Evolutionary conservation across 495 filamentous ascomycete genomes (phyloP).

Genomic region (Collariella sp.): DNA sequence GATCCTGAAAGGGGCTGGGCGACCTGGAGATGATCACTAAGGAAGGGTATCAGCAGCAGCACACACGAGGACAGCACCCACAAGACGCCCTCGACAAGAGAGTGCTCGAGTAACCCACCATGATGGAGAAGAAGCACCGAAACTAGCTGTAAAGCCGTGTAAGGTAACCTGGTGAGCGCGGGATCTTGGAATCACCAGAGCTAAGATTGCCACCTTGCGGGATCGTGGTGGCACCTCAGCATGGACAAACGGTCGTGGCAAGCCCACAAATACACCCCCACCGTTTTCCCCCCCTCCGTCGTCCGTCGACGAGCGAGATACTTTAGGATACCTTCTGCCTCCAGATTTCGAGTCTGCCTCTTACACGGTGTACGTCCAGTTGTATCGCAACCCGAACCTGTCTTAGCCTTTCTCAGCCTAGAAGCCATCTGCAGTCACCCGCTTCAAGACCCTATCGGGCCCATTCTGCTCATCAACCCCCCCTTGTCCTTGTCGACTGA

Average conservation of each 20-base stretch:
- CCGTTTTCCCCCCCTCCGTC: neutral
- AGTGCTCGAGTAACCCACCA: too few relatives aligned
- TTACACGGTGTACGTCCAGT: slow-evolving; percentile 7
- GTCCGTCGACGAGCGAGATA: neutral
- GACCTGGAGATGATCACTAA: too few relatives aligned
- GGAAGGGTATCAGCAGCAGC: too few relatives aligned
- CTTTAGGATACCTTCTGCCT: neutral
- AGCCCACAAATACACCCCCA: neutral
- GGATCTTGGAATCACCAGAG: neutral
- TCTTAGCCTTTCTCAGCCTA: neutral
- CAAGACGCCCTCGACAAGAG: too few relatives aligned
- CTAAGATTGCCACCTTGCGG: neutral
- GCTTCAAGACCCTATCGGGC: neutral
- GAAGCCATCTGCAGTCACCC: slow-evolving; percentile 3
- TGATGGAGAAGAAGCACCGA: too few relatives aligned
- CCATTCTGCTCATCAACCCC: too few relatives aligned
- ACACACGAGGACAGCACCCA: too few relatives aligned
- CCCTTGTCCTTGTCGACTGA: too few relatives aligned
- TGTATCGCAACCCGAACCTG: neutral
- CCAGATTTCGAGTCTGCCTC: neutral
- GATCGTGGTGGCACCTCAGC: neutral
- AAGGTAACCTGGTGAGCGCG: neutral
- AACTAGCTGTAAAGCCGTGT: neutral
- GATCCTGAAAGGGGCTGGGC: too few relatives aligned
- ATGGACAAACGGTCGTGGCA: neutral